Percentiles rank a stretch among this genome's conserved stretches.
phyloP scores from a whole-genome alignment of 2,329 filamentous ascomycete genomes.

The Waltergamsia citrina region DNA sequence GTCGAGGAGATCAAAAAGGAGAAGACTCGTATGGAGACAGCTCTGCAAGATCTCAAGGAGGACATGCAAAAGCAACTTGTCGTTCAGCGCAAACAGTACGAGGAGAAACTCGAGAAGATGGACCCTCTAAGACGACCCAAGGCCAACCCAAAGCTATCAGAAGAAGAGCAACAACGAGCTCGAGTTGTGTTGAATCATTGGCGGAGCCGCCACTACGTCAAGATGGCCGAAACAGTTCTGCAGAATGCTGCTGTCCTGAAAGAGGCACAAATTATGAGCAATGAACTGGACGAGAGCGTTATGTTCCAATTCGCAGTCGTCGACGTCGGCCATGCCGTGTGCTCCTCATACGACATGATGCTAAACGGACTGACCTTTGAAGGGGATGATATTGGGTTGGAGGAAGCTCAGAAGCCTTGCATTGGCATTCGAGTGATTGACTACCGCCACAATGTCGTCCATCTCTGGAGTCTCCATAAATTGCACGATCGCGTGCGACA shows the following conservation, averaged over 20 bases:
- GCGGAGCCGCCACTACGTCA: slow-evolving; percentile 78
- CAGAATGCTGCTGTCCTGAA: slow-evolving; percentile 84
- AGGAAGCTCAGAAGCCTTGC: slow-evolving; percentile 78
- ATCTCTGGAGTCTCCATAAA: slow-evolving; percentile 92
- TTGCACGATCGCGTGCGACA: slow-evolving; percentile 75
- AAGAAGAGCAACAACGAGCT: slow-evolving; percentile 63
- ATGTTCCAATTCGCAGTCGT: slow-evolving; percentile 93
- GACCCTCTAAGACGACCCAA: slow-evolving; percentile 53
- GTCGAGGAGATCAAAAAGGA: slow-evolving; percentile 77
- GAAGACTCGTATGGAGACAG: slow-evolving; percentile 78
- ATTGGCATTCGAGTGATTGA: slow-evolving; percentile 86
- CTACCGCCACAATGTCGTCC: slow-evolving; percentile 76
- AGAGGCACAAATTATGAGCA: slow-evolving; percentile 96
- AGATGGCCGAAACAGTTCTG: slow-evolving; percentile 86
- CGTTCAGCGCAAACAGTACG: slow-evolving; percentile 74
- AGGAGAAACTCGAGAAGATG: slow-evolving; percentile 73
- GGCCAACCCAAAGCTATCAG: slow-evolving; percentile 54
- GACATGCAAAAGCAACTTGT: slow-evolving; percentile 84
- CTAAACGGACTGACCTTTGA: slow-evolving; percentile 83
- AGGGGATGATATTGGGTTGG: slow-evolving; percentile 71
- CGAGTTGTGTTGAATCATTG: slow-evolving; percentile 62
- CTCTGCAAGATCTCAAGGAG: slow-evolving; percentile 65
- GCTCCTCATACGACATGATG: slow-evolving; percentile 94
- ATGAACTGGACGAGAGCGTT: slow-evolving; percentile 85
- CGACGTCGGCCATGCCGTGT: slow-evolving; percentile 77